phyloP scores from a whole-genome alignment of 164 flowering plant genomes.

The Vitis rupestris region DNA sequence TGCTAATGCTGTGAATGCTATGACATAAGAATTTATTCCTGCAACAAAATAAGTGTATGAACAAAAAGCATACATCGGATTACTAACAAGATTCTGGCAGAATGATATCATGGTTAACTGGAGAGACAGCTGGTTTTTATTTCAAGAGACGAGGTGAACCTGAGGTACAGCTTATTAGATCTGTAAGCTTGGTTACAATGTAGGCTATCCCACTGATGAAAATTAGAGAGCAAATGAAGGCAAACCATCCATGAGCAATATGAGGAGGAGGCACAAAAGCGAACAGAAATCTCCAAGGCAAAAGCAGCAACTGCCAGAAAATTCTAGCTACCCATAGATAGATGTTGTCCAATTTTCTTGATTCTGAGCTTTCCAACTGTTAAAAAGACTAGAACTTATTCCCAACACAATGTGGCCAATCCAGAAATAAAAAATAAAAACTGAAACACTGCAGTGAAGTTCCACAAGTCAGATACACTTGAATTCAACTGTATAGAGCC shows the following conservation, averaged over 20 bases:
- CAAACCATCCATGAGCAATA: conserved; percentile 89
- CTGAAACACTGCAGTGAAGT: no score
- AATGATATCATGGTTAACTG: conserved; percentile 2
- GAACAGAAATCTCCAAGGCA: conserved; percentile 84
- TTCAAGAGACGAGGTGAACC: conserved; percentile 34
- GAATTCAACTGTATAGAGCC: no score
- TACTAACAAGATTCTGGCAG: not conserved
- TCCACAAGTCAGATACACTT: no score
- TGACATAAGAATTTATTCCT: conserved; percentile 88
- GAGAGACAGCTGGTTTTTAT: not conserved
- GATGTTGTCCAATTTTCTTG: conserved; percentile 43
- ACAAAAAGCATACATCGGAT: not conserved
- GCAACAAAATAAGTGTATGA: conserved; percentile 11
- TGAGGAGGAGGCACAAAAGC: conserved; percentile 83
- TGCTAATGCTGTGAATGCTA: conserved; percentile 92
- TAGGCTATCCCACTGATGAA: conserved; percentile 88
- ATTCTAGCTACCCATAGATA: conserved; percentile 40
- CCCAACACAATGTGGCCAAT: not conserved
- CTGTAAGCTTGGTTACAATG: conserved; percentile 70
- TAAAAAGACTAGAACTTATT: conserved; percentile 10
- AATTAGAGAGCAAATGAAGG: conserved; percentile 76
- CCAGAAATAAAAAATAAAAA: conserved; percentile 5
- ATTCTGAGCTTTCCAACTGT: conserved; percentile 63
- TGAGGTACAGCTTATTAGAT: conserved; percentile 90
- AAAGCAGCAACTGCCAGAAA: conserved; percentile 57